Base-by-base conservation (phyloP, 1,284 basidiomycete genomes). In the Serendipita sp. region DNA sequence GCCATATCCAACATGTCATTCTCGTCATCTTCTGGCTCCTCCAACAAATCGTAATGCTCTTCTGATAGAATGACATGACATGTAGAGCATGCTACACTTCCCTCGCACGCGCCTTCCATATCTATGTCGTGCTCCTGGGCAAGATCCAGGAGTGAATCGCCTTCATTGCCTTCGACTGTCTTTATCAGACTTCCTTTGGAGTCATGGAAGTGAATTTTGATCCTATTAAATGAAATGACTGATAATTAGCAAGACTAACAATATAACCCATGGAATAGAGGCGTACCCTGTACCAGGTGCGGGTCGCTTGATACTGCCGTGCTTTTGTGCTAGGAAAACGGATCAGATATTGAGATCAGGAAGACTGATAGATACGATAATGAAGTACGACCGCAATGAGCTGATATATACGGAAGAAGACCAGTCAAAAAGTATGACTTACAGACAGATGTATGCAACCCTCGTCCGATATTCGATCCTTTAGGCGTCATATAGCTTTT, bases 1-100 rank as follows among this genome's bases (percentile, higher is more conserved):
- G 95, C 96, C 77, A 99, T 87, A 74, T 99, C 95, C 44, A 99
- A 79, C 94, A 98, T 98, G 70, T 95, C 92, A 71, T 93, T 96
- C 76, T 99, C 95, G 71, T 99, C 95, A 68, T 99, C 95, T 64
- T 90, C 88, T 1, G 95, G 93, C 70, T 97, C 94, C 1, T 90
- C 86, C 1, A 97, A 78, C 60, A 81, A 71, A 72, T 97, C 91
- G 71, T 92, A 98, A 65, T 85, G 79, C 68, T 92, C 84, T 8
- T 84, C 83, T 60, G 86, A 80, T 50, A 98, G 80, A 63, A 98
- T 92, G 64, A 98, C 85, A 73, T 99, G 95, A 73, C 96, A 99
- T 43, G 96, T 99, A 32, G 94, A 98, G 73, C 95, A 99, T 22
- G 95, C 96, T 62, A 97, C 84, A 0, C 92, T 96, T 58, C 92